Evolutionary conservation across 2,329 filamentous ascomycete species (phyloP), one percentile per base, ranked within the genome.

Genomic region (Penicillium rolfsii): DNA sequence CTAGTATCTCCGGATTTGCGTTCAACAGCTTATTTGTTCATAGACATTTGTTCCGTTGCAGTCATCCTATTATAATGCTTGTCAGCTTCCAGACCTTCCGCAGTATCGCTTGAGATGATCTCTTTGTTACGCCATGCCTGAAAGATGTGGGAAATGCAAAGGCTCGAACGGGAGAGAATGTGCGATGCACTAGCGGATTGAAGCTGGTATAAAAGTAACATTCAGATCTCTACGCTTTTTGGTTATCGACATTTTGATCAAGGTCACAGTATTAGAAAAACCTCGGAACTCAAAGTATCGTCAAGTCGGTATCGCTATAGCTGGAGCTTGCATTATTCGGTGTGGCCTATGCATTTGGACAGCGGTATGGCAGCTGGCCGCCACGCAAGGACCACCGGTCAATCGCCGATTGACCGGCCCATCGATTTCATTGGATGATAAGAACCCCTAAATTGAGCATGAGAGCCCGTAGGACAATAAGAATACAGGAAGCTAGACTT

Each of bases 61-160:
- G 83, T 86, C 0, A 78, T 82, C 14, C 33, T 85, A 6, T 73
- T 86, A 1, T 87, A 84, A 84, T 83, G 24, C 73, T 85, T 2
- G 82, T 86, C 4, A 61, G 46, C 24, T 58, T 41, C 22, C 53
- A 56, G 22, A 56, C 53, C 1, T 9, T 48, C 11, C 30, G 43
- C 5, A 41, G 53, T 28, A 28, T 56, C 33, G 30, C 19, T n/a
- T 41, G 30, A 30, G 52, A 58, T 5, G 56, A 63, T 56, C 40
- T 65, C 1, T 65, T 65, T 35, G 58, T 59, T 35, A 61, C 60
- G 16, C 61, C 63, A 22, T 63, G 61, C 48, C 45, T 63, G 5
- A 57, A 59, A 45, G 59, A 62, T 46, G 53, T 57, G 16, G 30
- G 50, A 43, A 36, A 24, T 4, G 41, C 33, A 45, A 55, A 59